Evolutionary conservation across 176 grass and related monocot genomes (phyloP), one percentile per base, ranked within the genome.

Genomic region (Guadua angustifolia): DNA sequence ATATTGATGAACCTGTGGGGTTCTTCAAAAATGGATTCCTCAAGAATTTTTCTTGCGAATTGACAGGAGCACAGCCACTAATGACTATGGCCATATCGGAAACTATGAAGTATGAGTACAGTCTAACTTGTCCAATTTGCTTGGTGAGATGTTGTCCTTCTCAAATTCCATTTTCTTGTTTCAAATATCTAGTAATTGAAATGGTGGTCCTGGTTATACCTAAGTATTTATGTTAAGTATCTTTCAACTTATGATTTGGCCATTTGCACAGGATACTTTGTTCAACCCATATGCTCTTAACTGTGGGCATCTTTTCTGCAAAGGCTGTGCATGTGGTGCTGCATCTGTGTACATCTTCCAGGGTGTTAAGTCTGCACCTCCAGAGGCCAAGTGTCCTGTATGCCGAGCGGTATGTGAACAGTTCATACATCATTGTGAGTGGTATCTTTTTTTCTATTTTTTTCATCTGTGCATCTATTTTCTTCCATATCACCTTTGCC

Each of bases 261-360:
- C 21, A 46, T 77, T 43, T 85, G 26, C 60, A 0, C 84, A 94
- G 89, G 92, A 89, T 39, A 89, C 84, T 39, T 73, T 94, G 58
- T 94, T 94, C 80, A 92, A 92, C 60, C 89, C 92, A 6, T 94
- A 88, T 26, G 89, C 92, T 11, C 88, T 94, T 71, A 79, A 77
- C 79, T 94, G 89, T 45, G 92, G 92, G 9, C 89, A 89, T 87
- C 87, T 94, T 33, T 92, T 92, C 69, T 94, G 92, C 80, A 94
- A 92, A 76, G 52, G 78, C 13, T 94, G 92, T 73, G 89, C 87
- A 46, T 94, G 92, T 89, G 76, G 87, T 73, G 84, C 89, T 83
- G 84, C 89, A 55, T 91, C 92, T 33, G 87, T 94, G 56, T 86
- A 87, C 74, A 84, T 94, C 38, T 94, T 94, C 85, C 87, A 92